Evolutionary conservation across 352 stramenopile genomes (phyloP).

Genomic region (Phytophthora sojae): DNA sequence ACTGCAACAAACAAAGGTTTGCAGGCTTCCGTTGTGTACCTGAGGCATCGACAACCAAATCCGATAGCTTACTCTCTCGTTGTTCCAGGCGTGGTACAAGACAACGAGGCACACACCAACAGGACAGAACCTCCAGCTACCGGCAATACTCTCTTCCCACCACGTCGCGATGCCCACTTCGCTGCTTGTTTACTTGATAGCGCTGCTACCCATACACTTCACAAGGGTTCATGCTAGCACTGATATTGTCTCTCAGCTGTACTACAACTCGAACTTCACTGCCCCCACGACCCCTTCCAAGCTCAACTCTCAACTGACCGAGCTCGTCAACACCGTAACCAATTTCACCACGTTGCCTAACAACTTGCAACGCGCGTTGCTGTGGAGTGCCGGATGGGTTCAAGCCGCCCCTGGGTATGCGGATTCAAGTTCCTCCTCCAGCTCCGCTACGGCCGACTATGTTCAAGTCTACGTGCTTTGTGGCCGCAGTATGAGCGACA

Average conservation of each 20-base stretch:
- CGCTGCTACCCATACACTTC: background rate
- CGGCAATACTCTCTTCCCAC: too few species aligned
- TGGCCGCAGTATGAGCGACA: conserved; percentile 35
- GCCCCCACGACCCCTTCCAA: background rate
- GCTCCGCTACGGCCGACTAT: conserved; percentile 8
- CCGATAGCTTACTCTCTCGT: too few species aligned
- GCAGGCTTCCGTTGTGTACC: too few species aligned
- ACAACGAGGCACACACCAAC: too few species aligned
- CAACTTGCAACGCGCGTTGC: conserved; percentile 36
- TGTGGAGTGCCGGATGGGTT: conserved; percentile 38
- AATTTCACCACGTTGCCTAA: background rate
- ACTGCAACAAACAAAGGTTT: too few species aligned
- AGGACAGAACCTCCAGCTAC: too few species aligned
- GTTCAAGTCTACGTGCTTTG: conserved; percentile 41
- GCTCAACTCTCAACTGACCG: background rate
- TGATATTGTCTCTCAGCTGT: background rate
- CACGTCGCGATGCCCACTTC: too few species aligned
- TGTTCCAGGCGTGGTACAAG: too few species aligned
- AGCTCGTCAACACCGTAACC: background rate
- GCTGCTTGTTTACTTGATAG: too few species aligned
- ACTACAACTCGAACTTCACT: background rate
- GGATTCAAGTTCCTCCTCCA: background rate
- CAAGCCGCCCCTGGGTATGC: background rate
- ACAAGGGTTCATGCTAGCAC: background rate
- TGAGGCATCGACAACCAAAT: too few species aligned